Percentiles rank a stretch among this genome's conserved stretches.
Evolutionary conservation across 805 yeast genomes (phyloP).

Genomic region (Komagataella ulmi): DNA sequence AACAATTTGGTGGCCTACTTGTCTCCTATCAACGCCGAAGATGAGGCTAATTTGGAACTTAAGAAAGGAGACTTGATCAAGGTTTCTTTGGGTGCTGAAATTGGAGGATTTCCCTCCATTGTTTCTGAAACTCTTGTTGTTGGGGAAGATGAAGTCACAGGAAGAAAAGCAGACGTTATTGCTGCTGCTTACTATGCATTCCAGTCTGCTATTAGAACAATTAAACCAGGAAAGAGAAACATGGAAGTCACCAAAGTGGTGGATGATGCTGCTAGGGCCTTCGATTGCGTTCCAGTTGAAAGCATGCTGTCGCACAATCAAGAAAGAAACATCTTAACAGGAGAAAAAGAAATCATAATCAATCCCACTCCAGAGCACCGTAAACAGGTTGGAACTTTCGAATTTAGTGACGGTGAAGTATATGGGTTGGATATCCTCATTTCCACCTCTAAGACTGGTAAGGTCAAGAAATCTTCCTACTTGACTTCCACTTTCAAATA

Average conservation of each 20-base stretch:
- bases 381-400: constrained; percentile 45
- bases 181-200: constrained; percentile 68
- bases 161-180: constrained; percentile 52
- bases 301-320: constrained; percentile 70
- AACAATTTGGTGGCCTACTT: constrained; percentile 61
- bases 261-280: constrained; percentile 44
- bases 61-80: constrained; percentile 60
- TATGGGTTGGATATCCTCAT: constrained; percentile 64
- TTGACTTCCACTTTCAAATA: constrained; percentile 61
- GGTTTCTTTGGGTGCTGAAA: constrained; percentile 61
- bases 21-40: constrained; percentile 48
- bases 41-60: constrained; percentile 38
- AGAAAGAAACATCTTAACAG: constrained; percentile 52
- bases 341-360: constrained; percentile 63
- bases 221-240: constrained; percentile 56
- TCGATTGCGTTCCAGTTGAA: constrained; percentile 50
- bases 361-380: constrained; percentile 63
- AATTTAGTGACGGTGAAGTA: constrained; percentile 65
- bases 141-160: constrained; percentile 37
- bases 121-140: constrained; percentile 58
- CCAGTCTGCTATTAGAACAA: constrained; percentile 62
- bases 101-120: constrained; percentile 63
- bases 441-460: constrained; percentile 45
- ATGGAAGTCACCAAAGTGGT: constrained; percentile 65
- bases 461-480: constrained; percentile 39